Base-by-base conservation (phyloP, 2,329 filamentous ascomycete genomes). In the Diaporthe batatas region DNA sequence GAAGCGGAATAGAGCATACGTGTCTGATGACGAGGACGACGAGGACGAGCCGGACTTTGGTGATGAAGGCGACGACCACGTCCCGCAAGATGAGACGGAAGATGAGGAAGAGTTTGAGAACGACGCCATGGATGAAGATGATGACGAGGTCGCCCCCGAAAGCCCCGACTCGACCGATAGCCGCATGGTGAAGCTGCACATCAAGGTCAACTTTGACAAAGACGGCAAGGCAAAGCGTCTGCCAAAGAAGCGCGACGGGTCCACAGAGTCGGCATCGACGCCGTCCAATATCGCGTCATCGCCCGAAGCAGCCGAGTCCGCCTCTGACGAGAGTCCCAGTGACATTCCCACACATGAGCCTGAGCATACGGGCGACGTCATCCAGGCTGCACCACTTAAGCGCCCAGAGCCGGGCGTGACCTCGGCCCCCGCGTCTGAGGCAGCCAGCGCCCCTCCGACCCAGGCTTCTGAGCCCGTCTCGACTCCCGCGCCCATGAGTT, bases 11-110 rank as follows among this genome's bases (percentile, higher is more conserved):
- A 86, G 85, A 78, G 85, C 86, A 47, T 91, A 92, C 78, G 88
- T 91, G 72, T 87, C 88, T 49, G 78, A 90, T 86, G 90, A 85
- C 25, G 90, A 94, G 18, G 90, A 94, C 18, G 92, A 91, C 8
- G 92, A 92, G 69, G 91, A 90, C 74, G 92, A 94, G 76, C 94
- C 91, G 79, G 92, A 94, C 57, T 92, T 92, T 67, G 93, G 91
- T 14, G 93, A 93, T 71, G 93, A 95, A 72, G 92, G 93, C 89
- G 90, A 91, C 34, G 91, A 91, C 7, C 91, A 93, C 68, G 86
- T 92, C 23, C 88, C 90, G 0, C 86, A 89, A 68, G 89, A 88
- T 57, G 84, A 85, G 11, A 86, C 89, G 10, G 90, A 91, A 3
- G 84, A 85, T 6, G 89, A 89, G 39, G 86, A 90, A 1, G 85